phyloP scores from a whole-genome alignment of 2,329 filamentous ascomycete genomes.

The Sporothrix globosa region DNA sequence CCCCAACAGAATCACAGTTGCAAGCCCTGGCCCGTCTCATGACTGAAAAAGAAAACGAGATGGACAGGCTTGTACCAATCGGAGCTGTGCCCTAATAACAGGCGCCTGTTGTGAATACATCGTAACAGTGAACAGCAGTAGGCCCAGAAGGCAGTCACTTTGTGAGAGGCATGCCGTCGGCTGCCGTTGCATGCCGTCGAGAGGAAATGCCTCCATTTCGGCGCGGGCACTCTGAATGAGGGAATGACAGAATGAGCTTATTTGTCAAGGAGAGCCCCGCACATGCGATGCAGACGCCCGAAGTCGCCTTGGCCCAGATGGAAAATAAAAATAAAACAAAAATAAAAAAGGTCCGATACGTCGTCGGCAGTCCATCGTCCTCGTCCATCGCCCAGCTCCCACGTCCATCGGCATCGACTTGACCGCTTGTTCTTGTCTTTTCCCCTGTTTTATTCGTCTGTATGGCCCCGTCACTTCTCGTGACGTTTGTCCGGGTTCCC shows the following conservation, averaged over 20 bases:
- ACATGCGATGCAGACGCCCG: constrained; percentile 15
- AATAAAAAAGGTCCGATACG: too few species aligned
- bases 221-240: too few species aligned
- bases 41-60: neutral
- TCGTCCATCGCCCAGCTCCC: neutral
- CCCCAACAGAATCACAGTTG: neutral
- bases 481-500: neutral
- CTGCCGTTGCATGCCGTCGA: neutral
- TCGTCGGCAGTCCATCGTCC: too few species aligned
- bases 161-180: too few species aligned
- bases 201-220: too few species aligned
- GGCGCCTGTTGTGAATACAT: neutral
- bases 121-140: too few species aligned
- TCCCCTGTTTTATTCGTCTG: neutral
- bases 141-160: neutral
- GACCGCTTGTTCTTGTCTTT: constrained; percentile 5
- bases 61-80: neutral
- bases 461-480: neutral
- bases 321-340: too few species aligned
- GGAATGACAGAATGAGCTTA: too few species aligned
- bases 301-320: neutral
- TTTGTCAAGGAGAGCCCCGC: neutral
- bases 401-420: neutral
- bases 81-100: neutral
- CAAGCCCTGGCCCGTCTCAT: neutral